These are phyloP conservation scores for Silene coronaria DNA, from an alignment of 179 eudicot genomes.

Conservation along the genomic window DNA sequence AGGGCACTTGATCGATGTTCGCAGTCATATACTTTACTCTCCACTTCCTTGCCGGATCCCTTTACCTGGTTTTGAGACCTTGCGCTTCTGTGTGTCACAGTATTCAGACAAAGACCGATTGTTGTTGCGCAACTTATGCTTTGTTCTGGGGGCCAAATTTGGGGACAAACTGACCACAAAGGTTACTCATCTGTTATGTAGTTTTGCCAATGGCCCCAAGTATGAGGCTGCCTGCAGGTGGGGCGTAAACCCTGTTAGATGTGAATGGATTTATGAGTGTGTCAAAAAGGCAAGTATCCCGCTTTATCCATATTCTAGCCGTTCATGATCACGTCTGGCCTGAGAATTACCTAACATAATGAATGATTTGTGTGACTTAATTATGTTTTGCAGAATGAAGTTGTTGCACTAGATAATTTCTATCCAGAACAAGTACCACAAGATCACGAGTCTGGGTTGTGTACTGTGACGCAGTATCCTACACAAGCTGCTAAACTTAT, in stretches of 20 bases:
- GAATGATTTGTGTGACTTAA: slow-evolving; percentile 6
- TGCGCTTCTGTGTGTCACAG: slow-evolving; percentile 73
- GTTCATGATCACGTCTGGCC: neutral
- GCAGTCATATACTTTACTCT: slow-evolving; percentile 80
- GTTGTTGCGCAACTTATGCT: slow-evolving; percentile 80
- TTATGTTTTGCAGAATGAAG: slow-evolving; percentile 47
- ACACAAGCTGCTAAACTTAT: slow-evolving; percentile 57
- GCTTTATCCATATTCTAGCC: slow-evolving; percentile 1
- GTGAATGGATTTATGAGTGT: slow-evolving; percentile 90
- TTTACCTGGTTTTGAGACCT: slow-evolving; percentile 64
- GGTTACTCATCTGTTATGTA: slow-evolving; percentile 78
- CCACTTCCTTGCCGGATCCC: slow-evolving; percentile 91
- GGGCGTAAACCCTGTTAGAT: slow-evolving; percentile 56
- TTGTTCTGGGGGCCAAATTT: slow-evolving; percentile 74
- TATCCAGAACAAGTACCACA: slow-evolving; percentile 65
- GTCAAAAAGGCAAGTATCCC: slow-evolving; percentile 51
- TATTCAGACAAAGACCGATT: slow-evolving; percentile 65
- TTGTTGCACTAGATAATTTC: slow-evolving; percentile 48
- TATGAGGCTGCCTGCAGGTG: slow-evolving; percentile 74
- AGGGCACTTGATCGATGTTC: slow-evolving; percentile 66
- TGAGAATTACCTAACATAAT: neutral
- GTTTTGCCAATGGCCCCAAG: slow-evolving; percentile 73
- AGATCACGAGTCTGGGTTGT: slow-evolving; percentile 58
- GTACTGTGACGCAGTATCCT: slow-evolving; percentile 74
- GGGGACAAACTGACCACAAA: slow-evolving; percentile 56